Evolutionary conservation across 1,284 basidiomycete genomes (phyloP), one percentile per base, ranked within the genome.

Genomic region (Hymenochaete sp.): DNA sequence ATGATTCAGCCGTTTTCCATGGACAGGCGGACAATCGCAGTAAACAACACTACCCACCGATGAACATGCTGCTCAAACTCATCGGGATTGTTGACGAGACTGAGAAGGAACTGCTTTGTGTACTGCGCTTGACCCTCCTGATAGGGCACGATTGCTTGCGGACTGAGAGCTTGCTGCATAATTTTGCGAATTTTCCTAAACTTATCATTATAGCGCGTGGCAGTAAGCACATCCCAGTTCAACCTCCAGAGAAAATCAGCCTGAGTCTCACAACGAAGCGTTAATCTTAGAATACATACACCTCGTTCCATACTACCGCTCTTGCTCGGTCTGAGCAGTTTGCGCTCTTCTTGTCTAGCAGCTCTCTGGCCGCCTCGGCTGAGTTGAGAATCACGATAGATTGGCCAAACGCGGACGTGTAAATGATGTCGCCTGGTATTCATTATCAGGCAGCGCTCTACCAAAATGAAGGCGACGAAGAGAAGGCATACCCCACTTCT

Each of bases 251-350:
- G 22, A 11, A 16, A 13, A 10, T 35, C 9, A 24, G 13, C 18
- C n/a, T n/a, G 39, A 14, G 10, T 22, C 33, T 9, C n/a, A 33
- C 25, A 29, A 36, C 16, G 45, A 2, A 13, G 21, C 18, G 18
- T 32, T 10, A n/a, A 19, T 3, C 14, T 4, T 21, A 38, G 9
- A 14, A 24, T 18, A 42, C 52, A 25, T 42, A 53, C 28, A 65
- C 47, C 33, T 66, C 61, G 10, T 60, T 60, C 19, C 53, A 57
- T 57, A 67, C 62, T 5, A 55, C 50, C 13, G 59, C 43, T 8
- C 40, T 49, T 1, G 63, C 64, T 6, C 67, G 53, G 49, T 66
- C 64, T 13, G 66, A 67, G 51, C 66, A 67, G 18, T 62, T 57
- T 10, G 53, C 40, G 18, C 59, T 58, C 4, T 62, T 55, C 26